These are phyloP conservation scores for Tetracladium marchalianum DNA, from an alignment of 495 filamentous ascomycete genomes.

Conservation along the genomic window DNA sequence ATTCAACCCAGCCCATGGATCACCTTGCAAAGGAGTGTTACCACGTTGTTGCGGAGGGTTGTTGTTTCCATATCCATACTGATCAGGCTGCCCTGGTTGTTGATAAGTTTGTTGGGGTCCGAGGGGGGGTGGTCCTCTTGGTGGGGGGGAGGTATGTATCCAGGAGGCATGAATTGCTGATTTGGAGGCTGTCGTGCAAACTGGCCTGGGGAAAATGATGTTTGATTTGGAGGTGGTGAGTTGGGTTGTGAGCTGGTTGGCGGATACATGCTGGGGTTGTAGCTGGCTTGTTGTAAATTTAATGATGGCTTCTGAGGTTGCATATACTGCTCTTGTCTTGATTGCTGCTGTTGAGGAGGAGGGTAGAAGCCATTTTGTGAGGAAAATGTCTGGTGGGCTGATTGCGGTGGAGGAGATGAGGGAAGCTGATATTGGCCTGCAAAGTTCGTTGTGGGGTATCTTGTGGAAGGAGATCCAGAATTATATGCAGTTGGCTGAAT, in stretches of 20 bases:
- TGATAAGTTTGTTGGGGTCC: constrained; percentile 59
- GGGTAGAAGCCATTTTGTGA: constrained; percentile 24
- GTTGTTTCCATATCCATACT: constrained; percentile 12
- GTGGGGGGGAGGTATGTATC: constrained; percentile 91
- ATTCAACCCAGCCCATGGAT: constrained; percentile 83
- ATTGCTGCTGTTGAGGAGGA: constrained; percentile 11
- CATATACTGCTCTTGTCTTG: constrained; percentile 5
- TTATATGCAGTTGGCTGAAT: constrained; percentile 35
- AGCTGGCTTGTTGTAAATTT: constrained; percentile 12
- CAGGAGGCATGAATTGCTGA: constrained; percentile 52
- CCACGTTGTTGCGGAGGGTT: constrained; percentile 31
- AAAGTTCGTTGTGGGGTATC: constrained; percentile 38
- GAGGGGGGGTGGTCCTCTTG: constrained; percentile 67
- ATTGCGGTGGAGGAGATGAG: constrained; percentile 29
- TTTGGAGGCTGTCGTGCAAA: constrained; percentile 19
- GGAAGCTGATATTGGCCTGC: constrained; percentile 41
- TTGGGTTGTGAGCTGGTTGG: constrained; percentile 28
- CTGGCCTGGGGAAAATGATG: constrained; percentile 28
- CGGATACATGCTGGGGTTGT: constrained; percentile 29
- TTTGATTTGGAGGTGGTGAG: constrained; percentile 44
- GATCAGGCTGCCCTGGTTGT: constrained; percentile 40
- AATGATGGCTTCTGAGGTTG: constrained; percentile 5
- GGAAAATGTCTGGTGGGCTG: constrained; percentile 21
- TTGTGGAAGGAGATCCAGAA: constrained; percentile 28
- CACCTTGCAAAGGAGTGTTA: constrained; percentile 28